These are phyloP conservation scores for Trypanosoma avium DNA, from an alignment of 208 protist species.

Conservation along the genomic window DNA sequence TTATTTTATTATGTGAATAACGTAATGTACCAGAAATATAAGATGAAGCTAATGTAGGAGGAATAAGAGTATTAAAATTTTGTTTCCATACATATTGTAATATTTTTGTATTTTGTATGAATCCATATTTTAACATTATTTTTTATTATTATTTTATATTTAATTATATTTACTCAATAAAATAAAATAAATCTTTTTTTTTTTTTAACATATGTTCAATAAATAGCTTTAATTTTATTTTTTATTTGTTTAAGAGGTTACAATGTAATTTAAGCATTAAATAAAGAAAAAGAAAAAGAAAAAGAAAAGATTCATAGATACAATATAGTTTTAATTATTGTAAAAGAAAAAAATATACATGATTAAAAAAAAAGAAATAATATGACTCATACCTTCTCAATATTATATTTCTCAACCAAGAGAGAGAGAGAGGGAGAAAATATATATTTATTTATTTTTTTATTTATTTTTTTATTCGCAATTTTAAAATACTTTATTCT, in stretches of 20 bases:
- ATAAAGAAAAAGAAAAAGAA: not conserved
- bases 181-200: too few species aligned
- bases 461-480: not conserved
- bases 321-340: not conserved
- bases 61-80: conserved; percentile 13
- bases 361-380: not conserved
- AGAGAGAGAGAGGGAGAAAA: too few species aligned
- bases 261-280: not conserved
- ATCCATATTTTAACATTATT: conserved; percentile 2
- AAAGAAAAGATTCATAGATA: not conserved
- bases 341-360: not conserved
- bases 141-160: too few species aligned
- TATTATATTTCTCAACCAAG: too few species aligned
- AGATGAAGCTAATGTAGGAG: not conserved
- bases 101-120: not conserved
- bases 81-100: conserved; percentile 23
- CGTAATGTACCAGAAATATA: conserved; percentile 15
- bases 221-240: too few species aligned
- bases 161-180: not conserved
- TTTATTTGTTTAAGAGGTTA: not conserved
- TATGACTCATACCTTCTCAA: too few species aligned
- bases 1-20: too few species aligned
- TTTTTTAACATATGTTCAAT: too few species aligned
- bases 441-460: too few species aligned
- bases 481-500: not conserved